These are phyloP conservation scores for Pneumocystis jirovecii DNA, from an alignment of 1,139 yeast species.

Conservation along the genomic window DNA sequence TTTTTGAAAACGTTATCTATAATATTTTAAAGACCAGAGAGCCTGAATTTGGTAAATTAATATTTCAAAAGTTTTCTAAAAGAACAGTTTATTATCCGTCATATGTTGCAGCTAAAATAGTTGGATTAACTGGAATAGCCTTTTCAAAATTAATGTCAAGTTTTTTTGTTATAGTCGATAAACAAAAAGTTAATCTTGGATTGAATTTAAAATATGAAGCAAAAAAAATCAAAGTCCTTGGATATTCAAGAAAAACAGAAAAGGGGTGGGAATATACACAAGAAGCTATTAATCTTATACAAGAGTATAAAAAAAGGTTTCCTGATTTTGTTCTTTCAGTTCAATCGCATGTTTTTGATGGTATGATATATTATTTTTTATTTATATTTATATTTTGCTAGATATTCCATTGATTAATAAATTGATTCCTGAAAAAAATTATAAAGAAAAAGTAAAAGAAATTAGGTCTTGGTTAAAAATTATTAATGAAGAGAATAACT, in stretches of 20 bases:
- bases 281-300: conserved; percentile 52
- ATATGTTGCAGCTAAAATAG: conserved; percentile 44
- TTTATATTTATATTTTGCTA: conserved; percentile 19
- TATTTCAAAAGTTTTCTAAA: conserved; percentile 42
- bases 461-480: conserved; percentile 38
- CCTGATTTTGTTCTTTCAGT: conserved; percentile 44
- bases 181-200: conserved; percentile 58
- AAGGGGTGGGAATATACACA: conserved; percentile 76
- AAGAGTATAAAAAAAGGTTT: conserved; percentile 46
- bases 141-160: conserved; percentile 67
- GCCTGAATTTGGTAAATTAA: conserved; percentile 27
- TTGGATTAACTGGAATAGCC: conserved; percentile 47
- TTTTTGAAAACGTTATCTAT: background rate
- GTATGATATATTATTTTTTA: conserved; percentile 2
- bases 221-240: conserved; percentile 68
- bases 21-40: conserved; percentile 15
- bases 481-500: conserved; percentile 29
- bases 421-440: conserved; percentile 1
- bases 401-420: conserved; percentile 21
- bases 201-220: conserved; percentile 72
- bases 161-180: conserved; percentile 38
- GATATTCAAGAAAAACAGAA: conserved; percentile 56
- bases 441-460: conserved; percentile 9
- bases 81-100: conserved; percentile 53
- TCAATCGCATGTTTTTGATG: conserved; percentile 12